Conservation (phyloP, 257 asterid species). For the Scutellaria galericulata region DNA sequence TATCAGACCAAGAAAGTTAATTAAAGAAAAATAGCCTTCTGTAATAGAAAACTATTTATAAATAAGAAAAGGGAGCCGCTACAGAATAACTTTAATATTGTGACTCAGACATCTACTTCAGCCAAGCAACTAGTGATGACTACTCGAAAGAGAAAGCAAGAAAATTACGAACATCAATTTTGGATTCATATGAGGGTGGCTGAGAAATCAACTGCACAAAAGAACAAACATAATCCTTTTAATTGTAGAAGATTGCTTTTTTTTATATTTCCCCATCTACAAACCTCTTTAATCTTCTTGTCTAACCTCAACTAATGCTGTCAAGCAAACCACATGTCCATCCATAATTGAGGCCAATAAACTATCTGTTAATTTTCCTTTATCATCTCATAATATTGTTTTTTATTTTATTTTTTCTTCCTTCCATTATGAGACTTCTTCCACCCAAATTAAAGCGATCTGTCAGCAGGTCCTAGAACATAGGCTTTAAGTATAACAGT, state of each 20-base stretch:
- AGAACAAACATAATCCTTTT: not conserved
- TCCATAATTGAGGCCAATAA: conserved; percentile 21
- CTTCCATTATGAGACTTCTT: conserved; percentile 16
- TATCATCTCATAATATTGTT: conserved; percentile 16
- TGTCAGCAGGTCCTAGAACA: conserved; percentile 4
- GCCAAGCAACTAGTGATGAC: not conserved
- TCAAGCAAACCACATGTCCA: not conserved
- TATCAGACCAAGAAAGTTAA: conserved; percentile 41
- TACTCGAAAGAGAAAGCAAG: not conserved
- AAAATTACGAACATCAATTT: conserved; percentile 20
- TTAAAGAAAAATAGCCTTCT: conserved; percentile 24
- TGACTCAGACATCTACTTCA: conserved; percentile 5
- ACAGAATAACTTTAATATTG: not conserved
- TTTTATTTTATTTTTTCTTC: not conserved
- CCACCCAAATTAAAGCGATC: conserved; percentile 14
- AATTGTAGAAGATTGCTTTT: conserved; percentile 12
- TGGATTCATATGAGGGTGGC: conserved; percentile 16
- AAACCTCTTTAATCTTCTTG: conserved; percentile 5
- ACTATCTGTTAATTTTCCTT: not conserved
- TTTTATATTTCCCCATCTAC: not conserved
- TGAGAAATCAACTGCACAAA: conserved; percentile 22
- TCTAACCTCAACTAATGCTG: not conserved
- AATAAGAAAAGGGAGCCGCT: not conserved
- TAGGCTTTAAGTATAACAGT: not conserved
- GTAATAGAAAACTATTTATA: conserved; percentile 10